Evolutionary conservation across 2,329 filamentous ascomycete species (phyloP).

Genomic region (Immersiporthe knoxdaviesiana): DNA sequence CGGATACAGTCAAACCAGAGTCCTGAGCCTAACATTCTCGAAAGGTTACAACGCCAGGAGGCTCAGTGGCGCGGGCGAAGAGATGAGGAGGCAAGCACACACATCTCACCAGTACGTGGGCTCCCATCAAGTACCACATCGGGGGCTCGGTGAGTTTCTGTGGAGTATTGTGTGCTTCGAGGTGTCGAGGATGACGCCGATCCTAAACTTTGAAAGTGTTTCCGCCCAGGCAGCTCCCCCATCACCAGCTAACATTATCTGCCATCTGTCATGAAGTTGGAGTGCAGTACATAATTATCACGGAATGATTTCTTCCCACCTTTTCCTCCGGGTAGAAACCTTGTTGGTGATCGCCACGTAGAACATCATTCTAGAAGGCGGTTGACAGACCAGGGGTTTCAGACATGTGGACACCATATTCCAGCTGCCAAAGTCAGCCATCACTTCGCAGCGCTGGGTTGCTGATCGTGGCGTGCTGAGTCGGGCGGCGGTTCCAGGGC

Average conservation of each 20-base stretch:
- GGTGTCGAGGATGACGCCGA: background rate
- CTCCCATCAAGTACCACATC: background rate
- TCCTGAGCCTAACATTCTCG: background rate
- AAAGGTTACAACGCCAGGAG: background rate
- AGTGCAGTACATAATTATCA: background rate
- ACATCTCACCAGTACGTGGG: background rate
- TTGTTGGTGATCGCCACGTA: background rate
- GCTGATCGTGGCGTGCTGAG: background rate
- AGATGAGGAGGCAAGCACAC: background rate
- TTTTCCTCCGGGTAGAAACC: background rate
- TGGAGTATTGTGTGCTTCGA: background rate
- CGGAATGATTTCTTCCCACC: background rate
- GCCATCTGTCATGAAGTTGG: background rate
- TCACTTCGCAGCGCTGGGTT: background rate
- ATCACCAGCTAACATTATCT: background rate
- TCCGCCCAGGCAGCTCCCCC: background rate
- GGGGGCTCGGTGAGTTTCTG: background rate
- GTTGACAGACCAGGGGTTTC: background rate
- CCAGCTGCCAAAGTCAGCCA: conserved; percentile 2
- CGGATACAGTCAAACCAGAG: background rate
- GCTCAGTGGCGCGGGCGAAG: background rate
- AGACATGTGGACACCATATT: background rate
- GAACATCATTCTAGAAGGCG: conserved; percentile 1
- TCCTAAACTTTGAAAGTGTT: background rate
- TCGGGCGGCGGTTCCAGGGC: background rate